Percentiles rank a stretch among this genome's conserved stretches.
phyloP scores from a whole-genome alignment of 768 basidiomycete species.

The Kwoniella sp. region DNA sequence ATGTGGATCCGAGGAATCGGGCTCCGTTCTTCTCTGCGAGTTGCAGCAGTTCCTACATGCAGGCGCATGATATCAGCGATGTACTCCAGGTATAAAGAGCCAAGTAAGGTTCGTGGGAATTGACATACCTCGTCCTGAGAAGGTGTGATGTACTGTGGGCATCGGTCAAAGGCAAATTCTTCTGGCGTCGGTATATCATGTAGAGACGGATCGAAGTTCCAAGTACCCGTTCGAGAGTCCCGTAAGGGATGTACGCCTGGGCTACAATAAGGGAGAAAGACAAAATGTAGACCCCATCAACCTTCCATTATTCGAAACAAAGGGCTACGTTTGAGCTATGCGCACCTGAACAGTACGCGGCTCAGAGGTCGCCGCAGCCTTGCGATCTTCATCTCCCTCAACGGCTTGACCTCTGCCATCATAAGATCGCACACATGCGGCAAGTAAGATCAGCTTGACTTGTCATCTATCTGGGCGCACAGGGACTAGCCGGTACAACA shows the following conservation, averaged over 20 bases:
- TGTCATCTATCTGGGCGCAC: too few species aligned
- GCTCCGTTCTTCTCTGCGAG: conserved; percentile 66
- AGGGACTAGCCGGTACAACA: background rate
- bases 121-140: conserved; percentile 70
- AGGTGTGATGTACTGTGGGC: conserved; percentile 74
- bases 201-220: conserved; percentile 77
- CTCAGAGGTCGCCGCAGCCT: conserved; percentile 68
- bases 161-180: conserved; percentile 81
- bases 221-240: conserved; percentile 81
- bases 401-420: conserved; percentile 32
- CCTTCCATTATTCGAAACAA: too few species aligned
- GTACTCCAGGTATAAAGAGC: too few species aligned
- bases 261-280: conserved; percentile 58
- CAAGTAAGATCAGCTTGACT: conserved; percentile 1
- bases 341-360: conserved; percentile 75
- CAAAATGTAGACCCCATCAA: too few species aligned
- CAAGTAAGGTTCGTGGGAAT: background rate
- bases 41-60: conserved; percentile 66
- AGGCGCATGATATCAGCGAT: too few species aligned
- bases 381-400: conserved; percentile 63
- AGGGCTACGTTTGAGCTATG: too few species aligned
- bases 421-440: too few species aligned
- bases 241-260: conserved; percentile 86
- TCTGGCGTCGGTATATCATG: conserved; percentile 73
- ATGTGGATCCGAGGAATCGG: conserved; percentile 82